A percentile compares a stretch with the other conserved stretches of the same genome.
Evolutionary conservation across 345 rosid species (phyloP).

Genomic region (Chamaenerion angustifolium): DNA sequence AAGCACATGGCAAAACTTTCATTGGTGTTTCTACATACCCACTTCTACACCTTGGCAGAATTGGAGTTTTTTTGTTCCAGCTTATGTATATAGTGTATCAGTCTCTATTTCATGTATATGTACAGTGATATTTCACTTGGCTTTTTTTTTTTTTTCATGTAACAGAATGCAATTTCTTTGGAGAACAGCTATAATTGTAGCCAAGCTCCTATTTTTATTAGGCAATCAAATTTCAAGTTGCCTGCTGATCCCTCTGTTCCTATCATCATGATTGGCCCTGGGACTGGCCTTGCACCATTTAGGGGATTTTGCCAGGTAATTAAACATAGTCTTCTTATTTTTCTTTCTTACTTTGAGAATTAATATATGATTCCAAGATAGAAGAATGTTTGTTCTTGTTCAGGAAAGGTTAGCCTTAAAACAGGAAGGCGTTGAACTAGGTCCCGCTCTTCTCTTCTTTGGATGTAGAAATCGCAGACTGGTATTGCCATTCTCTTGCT

Average conservation of each 20-base stretch:
- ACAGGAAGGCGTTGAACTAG: constrained; percentile 69
- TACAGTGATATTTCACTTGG: background rate
- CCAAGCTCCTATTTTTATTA: constrained; percentile 74
- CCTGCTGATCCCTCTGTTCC: constrained; percentile 68
- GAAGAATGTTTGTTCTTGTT: constrained; percentile 2
- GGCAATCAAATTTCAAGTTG: constrained; percentile 92
- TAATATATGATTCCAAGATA: background rate
- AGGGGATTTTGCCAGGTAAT: constrained; percentile 89
- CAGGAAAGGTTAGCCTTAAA: constrained; percentile 73
- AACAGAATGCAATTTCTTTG: constrained; percentile 49
- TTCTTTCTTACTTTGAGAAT: background rate
- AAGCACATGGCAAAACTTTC: no score
- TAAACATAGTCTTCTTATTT: no score
- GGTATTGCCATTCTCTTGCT: constrained; percentile 21
- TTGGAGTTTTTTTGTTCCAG: no score
- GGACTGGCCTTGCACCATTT: constrained; percentile 97
- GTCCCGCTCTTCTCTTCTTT: constrained; percentile 67
- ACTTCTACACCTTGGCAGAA: no score
- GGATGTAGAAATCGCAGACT: constrained; percentile 87
- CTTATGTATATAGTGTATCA: no score
- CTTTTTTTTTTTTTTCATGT: background rate
- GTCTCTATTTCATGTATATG: no score
- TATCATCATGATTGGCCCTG: constrained; percentile 91
- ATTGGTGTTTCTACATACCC: no score
- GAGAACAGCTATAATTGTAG: constrained; percentile 59